Base-by-base conservation (phyloP, 495 filamentous ascomycete species). In the Pyronema domesticum region DNA sequence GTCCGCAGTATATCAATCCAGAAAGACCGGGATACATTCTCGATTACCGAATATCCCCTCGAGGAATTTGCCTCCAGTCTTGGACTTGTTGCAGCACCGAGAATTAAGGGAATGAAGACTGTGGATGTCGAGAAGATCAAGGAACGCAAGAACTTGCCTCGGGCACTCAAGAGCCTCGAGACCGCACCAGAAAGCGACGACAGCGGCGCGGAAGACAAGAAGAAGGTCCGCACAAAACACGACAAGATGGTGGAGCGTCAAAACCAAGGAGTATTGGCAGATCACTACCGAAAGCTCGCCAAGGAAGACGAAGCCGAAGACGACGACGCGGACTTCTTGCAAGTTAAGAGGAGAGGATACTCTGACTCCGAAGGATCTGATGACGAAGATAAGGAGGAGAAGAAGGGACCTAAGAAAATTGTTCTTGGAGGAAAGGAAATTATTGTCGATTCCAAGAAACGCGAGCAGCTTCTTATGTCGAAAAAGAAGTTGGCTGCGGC, bases 401-500 rank as follows among this genome's bases (percentile, higher is more conserved):
- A 53, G 11, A 14, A 14, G 8, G 19, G 8, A 30, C 14, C 40
- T 48, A 76, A 73, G 64, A 66, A 73, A 23, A 68, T 79, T 56
- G 61, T 37, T 3, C 67, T 77, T 42, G 78, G 78, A 45, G 55
- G 55, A 3, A 62, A 57, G 18, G 47, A 55, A 8, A 71, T 95
- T 14, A 67, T 91, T 51, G 80, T 98, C 60, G 88, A 95, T 69
- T 94, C 86, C 9, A 88, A 94, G 66, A 85, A 91, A 15, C 80
- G 82, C 61, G 89, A 93, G 70, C 95, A 94, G 68, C 76, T 94
- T 30, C 77, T 95, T 60, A 84, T 82, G 54, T 93, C 86, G 23
- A 95, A 95, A 73, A 94, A 95, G 74, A 86, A 89, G 69, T 73
- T 95, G 19, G 74, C 81, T 56, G 91, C 94, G 65, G 80, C 83